Evolutionary conservation across 176 grass and related monocot species (phyloP).

Genomic region (Paspalum notatum): DNA sequence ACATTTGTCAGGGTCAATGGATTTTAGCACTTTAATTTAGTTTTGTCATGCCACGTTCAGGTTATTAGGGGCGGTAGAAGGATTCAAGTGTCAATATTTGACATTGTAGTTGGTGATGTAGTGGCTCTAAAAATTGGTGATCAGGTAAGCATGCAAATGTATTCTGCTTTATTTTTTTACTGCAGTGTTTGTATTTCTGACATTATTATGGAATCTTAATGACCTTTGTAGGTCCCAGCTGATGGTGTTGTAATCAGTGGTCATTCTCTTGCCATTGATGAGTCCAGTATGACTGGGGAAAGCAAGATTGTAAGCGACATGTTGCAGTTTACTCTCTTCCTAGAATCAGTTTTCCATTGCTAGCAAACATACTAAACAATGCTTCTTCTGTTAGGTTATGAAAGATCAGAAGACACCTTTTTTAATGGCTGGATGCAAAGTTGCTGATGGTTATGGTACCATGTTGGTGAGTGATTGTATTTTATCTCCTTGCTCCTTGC

Average conservation of each 20-base stretch:
- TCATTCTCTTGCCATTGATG: constrained; percentile 93
- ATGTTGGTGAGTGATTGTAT: constrained; percentile 81
- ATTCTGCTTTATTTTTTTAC: constrained; percentile 36
- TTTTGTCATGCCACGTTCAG: constrained; percentile 48
- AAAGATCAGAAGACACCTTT: constrained; percentile 92
- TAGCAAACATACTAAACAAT: constrained; percentile 13
- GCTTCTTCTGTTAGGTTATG: constrained; percentile 53
- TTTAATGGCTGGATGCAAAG: constrained; percentile 97
- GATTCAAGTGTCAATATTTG: constrained; percentile 83
- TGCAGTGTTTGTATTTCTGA: constrained; percentile 27
- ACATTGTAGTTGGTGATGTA: constrained; percentile 92
- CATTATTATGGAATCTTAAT: constrained; percentile 23
- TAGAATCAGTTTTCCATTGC: constrained; percentile 25
- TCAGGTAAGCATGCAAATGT: constrained; percentile 63
- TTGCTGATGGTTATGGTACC: constrained; percentile 94
- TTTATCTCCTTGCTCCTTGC: not conserved
- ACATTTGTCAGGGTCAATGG: constrained; percentile 7
- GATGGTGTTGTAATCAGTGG: constrained; percentile 87
- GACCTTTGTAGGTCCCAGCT: constrained; percentile 73
- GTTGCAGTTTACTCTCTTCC: constrained; percentile 18
- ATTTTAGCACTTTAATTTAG: constrained; percentile 28
- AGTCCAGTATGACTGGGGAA: constrained; percentile 99
- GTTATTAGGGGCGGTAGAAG: constrained; percentile 89
- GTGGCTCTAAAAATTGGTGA: constrained; percentile 96
- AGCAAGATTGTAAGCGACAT: constrained; percentile 81